phyloP scores from a whole-genome alignment of 148 eudicot genomes.

The Silene latifolia region DNA sequence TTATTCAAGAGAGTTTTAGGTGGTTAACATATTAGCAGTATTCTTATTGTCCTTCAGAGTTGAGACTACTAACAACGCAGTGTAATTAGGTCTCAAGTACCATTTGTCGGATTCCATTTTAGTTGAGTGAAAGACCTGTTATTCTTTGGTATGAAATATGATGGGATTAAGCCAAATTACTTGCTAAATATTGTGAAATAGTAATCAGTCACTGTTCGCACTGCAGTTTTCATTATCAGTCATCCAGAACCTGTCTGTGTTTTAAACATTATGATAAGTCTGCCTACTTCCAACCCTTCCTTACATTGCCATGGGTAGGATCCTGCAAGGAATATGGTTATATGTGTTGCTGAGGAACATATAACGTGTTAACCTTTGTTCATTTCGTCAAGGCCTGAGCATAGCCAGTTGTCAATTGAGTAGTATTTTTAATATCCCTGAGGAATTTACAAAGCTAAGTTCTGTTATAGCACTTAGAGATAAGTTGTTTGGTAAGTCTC shows the following conservation, averaged over 20 bases:
- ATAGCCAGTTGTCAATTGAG: background rate
- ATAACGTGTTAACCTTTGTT: background rate
- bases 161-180: background rate
- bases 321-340: too few species aligned
- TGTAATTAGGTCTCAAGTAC: background rate
- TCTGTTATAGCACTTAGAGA: background rate
- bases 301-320: background rate
- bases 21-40: background rate
- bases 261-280: background rate
- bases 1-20: background rate
- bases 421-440: background rate
- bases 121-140: background rate
- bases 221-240: background rate
- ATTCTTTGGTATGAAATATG: background rate
- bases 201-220: background rate
- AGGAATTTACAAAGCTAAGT: background rate
- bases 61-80: background rate
- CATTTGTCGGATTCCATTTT: background rate
- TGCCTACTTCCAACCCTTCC: background rate
- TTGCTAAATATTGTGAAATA: background rate
- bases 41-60: constrained; percentile 1
- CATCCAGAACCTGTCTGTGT: background rate
- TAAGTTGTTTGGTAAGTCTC: background rate
- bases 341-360: background rate
- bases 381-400: background rate